Evolutionary conservation across 2,329 filamentous ascomycete species (phyloP), one percentile per base, ranked within the genome.

Genomic region (Ophiostoma piceae): DNA sequence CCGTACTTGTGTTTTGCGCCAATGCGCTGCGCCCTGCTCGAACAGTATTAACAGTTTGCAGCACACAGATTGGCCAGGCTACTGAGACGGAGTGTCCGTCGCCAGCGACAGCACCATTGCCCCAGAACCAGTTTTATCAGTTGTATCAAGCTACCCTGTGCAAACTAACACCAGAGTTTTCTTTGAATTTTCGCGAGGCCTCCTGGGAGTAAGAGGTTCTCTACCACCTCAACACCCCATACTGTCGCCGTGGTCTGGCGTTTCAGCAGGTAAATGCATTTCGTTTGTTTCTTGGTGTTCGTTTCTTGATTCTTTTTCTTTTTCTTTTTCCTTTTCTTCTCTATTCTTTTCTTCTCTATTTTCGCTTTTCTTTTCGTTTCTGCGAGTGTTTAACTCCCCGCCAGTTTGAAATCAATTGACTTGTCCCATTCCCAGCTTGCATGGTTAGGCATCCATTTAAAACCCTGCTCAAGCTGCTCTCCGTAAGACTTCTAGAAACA

Each of bases 51-150:
- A 26, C 51, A 57, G 51, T 8, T 26, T 2, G 22, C 51, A 47
- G 16, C 6, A 47, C 43, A 47, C 43, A 47, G 12, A 47, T 19
- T 47, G 7, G 39, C 35, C 35, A 35, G 35, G 35, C 35, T 35
- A 35, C 35, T 35, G 11, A 6, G 16, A 19, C 51, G 51, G 51
- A n/a, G 51, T 57, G n/a, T 22, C 51, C 51, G 51, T 57, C n/a
- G 51, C 51, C 51, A 26, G 51, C 16, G 51, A 22, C 51, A 57
- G 51, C 51, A 57, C 51, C n/a, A 57, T 26, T 57, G 51, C 51
- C 51, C 51, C 51, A 57, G 51, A 57, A 26, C 51, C 51, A 57
- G 51, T 22, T 57, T 57, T 57, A 12, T 57, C 5, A 57, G 8
- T 57, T 26, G 16, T 26, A 57, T 26, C 51, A 12, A 22, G 16